phyloP scores from a whole-genome alignment of 768 basidiomycete genomes.

The Rhodocollybia butyracea region DNA sequence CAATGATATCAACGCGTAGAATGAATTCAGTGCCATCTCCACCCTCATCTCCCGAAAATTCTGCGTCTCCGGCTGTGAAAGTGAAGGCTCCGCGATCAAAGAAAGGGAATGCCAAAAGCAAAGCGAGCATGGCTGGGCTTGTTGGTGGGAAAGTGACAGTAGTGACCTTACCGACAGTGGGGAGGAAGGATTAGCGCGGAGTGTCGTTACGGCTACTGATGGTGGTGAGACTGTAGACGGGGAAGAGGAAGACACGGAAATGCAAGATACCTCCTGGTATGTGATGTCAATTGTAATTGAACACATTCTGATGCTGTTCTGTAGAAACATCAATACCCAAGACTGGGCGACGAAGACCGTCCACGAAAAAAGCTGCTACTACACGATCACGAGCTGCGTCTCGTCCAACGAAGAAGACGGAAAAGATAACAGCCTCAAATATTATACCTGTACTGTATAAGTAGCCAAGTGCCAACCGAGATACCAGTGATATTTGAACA shows the following conservation, averaged over 20 bases:
- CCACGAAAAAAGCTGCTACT: conserved; percentile 24
- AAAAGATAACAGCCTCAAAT: no score
- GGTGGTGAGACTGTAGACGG: conserved; percentile 61
- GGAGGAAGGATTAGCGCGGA: conserved; percentile 62
- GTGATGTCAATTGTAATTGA: conserved; percentile 16
- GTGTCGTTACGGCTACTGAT: conserved; percentile 70
- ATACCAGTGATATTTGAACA: no score
- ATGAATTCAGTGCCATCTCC: conserved; percentile 61
- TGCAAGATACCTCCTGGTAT: conserved; percentile 57
- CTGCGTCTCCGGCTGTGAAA: conserved; percentile 25
- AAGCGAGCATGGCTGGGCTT: conserved; percentile 67
- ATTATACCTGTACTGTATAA: no score
- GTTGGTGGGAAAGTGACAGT: conserved; percentile 79
- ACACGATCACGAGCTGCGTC: conserved; percentile 30
- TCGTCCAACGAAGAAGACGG: conserved; percentile 39
- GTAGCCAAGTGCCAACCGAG: no score
- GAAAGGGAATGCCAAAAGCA: conserved; percentile 45
- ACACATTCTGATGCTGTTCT: conserved; percentile 7
- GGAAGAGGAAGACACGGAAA: conserved; percentile 60
- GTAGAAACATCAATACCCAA: conserved; percentile 35
- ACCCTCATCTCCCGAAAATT: conserved; percentile 54
- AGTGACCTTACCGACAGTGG: conserved; percentile 83
- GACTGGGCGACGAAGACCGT: conserved; percentile 30
- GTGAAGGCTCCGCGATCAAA: conserved; percentile 3
- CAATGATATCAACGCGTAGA: conserved; percentile 59